Evolutionary conservation across 73 alveolate species (phyloP).

Genomic region (Paramecium caudatum): DNA sequence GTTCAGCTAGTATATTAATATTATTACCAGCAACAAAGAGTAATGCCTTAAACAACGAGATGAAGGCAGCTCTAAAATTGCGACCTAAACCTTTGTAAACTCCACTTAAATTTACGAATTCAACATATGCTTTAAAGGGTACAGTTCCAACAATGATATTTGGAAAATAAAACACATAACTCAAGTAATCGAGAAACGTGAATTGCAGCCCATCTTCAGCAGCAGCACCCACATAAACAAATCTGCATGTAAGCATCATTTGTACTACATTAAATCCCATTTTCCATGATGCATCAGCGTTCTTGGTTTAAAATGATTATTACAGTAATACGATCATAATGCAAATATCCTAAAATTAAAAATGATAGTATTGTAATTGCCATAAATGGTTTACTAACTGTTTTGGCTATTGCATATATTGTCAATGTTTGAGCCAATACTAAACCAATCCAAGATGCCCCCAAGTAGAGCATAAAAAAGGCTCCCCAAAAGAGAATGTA

Average conservation of each 20-base stretch:
- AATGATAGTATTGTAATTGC: conserved; percentile 7
- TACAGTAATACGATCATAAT: conserved; percentile 58
- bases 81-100: neutral
- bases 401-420: neutral
- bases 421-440: conserved; percentile 13
- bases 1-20: neutral
- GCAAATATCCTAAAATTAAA: conserved; percentile 56
- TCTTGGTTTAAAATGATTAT: neutral
- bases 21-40: neutral
- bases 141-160: conserved; percentile 63
- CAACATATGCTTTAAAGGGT: conserved; percentile 20
- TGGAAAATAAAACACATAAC: conserved; percentile 63
- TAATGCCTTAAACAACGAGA: neutral
- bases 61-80: neutral
- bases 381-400: conserved; percentile 50
- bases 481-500: conserved; percentile 20
- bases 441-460: conserved; percentile 56
- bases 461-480: conserved; percentile 53
- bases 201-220: neutral
- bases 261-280: conserved; percentile 69
- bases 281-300: conserved; percentile 63
- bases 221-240: conserved; percentile 27
- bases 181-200: conserved; percentile 43
- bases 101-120: conserved; percentile 10
- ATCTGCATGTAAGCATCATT: conserved; percentile 69